Percentiles rank a stretch among this genome's conserved stretches.
Conservation (phyloP, 2,329 filamentous ascomycete species). For the Domatiomyces catenatus region DNA sequence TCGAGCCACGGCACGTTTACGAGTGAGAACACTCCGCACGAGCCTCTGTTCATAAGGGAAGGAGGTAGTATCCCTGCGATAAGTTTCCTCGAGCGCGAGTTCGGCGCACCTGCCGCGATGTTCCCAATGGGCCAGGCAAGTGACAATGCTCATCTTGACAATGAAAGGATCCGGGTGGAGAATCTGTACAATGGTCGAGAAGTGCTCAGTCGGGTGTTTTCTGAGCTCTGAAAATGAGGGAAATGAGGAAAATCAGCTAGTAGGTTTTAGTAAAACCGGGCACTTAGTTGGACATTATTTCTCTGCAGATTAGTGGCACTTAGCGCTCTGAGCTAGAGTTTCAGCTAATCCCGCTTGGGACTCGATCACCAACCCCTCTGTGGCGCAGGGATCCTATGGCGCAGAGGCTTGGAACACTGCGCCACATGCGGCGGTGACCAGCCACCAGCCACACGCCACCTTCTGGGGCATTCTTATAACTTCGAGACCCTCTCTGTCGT, state of each 20-base stretch:
- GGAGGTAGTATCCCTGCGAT: conserved; percentile 92
- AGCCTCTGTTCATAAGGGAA: conserved; percentile 69
- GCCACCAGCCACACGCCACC: neutral
- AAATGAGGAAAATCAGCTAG: neutral
- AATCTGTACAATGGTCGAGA: conserved; percentile 85
- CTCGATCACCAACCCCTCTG: neutral
- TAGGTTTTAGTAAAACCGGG: neutral
- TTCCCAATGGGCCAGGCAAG: conserved; percentile 89
- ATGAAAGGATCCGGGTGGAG: conserved; percentile 74
- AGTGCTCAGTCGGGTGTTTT: conserved; percentile 79
- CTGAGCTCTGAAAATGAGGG: conserved; percentile 4
- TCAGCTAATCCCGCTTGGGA: neutral
- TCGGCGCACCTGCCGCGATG: conserved; percentile 15
- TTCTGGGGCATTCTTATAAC: neutral
- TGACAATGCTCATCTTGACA: conserved; percentile 85
- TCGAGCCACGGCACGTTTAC: conserved; percentile 18
- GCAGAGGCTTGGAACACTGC: neutral
- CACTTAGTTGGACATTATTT: neutral
- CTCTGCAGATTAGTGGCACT: neutral
- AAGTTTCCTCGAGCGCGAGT: conserved; percentile 42
- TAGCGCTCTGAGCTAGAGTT: neutral
- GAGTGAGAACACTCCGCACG: conserved; percentile 9
- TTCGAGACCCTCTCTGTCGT: neutral
- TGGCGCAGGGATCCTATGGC: neutral
- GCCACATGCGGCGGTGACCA: neutral